Percentiles rank a stretch among this genome's conserved stretches.
Conservation (phyloP, 176 grass and related monocot genomes). For the Bonia amplexicaulis region DNA sequence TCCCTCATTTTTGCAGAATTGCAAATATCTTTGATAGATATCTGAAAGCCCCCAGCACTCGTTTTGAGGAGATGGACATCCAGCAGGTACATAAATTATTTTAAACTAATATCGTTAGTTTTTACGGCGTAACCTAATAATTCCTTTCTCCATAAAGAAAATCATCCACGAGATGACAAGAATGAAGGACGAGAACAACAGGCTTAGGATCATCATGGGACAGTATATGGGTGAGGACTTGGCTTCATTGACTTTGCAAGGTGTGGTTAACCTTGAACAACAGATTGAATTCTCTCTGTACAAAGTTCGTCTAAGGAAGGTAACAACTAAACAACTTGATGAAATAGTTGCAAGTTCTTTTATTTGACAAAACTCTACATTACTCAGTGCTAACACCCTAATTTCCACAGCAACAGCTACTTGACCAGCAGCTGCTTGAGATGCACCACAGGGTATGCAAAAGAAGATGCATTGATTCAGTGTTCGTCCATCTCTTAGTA, state of each 20-base stretch:
- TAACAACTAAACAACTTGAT: background rate
- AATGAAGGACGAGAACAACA: slow-evolving; percentile 70
- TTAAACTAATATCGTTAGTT: background rate
- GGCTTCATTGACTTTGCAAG: slow-evolving; percentile 30
- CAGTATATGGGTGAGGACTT: slow-evolving; percentile 55
- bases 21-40: slow-evolving; percentile 69
- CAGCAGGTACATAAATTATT: slow-evolving; percentile 45
- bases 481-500: background rate
- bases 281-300: slow-evolving; percentile 51
- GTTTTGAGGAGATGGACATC: slow-evolving; percentile 57
- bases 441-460: slow-evolving; percentile 51
- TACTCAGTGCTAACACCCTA: background rate
- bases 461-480: background rate
- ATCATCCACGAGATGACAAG: slow-evolving; percentile 60
- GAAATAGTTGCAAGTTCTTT: background rate
- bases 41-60: slow-evolving; percentile 64
- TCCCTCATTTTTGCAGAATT: slow-evolving; percentile 34
- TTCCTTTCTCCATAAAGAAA: slow-evolving; percentile 31
- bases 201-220: slow-evolving; percentile 44
- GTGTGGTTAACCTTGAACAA: slow-evolving; percentile 54
- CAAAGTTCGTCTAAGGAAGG: slow-evolving; percentile 61
- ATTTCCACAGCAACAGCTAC: slow-evolving; percentile 44
- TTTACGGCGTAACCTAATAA: background rate
- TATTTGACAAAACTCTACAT: background rate
- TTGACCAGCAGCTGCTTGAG: slow-evolving; percentile 50